Evolutionary conservation across 2,329 filamentous ascomycete species (phyloP), one percentile per base, ranked within the genome.

Genomic region (Aspergillus carbonarius): DNA sequence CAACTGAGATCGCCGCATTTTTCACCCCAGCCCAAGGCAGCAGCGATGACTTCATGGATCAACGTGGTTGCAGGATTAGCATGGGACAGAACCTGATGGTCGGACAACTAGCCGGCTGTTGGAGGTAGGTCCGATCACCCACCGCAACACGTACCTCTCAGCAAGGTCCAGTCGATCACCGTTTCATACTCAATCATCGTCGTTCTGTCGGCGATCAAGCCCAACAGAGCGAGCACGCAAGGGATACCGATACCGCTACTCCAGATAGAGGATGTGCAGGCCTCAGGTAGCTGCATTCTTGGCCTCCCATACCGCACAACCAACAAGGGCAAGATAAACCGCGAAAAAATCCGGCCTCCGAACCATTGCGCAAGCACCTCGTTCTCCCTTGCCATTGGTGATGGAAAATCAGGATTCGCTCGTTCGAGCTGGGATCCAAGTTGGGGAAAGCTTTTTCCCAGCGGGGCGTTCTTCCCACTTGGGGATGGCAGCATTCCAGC

Each of bases 231-330:
- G 10, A 42, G 39, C 39, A 42, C 39, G 51, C 51, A 54, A 54
- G 51, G 51, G 51, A 54, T 54, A 34, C 51, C 51, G 51, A 54
- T 54, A 34, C 51, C 51, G 51, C 39, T 54, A 32, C 18, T 54
- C 40, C 25, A 42, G 37, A 32, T 39, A 15, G 23, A 44, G 25
- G 39, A 54, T 54, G 37, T 54, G 51, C 51, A 44, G 13, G 17
- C 30, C 32, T 50, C 30, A 35, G 30, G 35, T 39, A 18, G 51
- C 37, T 44, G 51, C 51, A 54, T 54, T 54, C 51, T 54, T 54
- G 25, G 30, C 34, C 18, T 42, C 18, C 37, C 51, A 54, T 54
- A 54, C 51, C 51, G 40, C 35, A 54, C 18, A 42, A 27, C 37
- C 51, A 40, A 53, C 25, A 54, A 44, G 25, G 51, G 51, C 37